Conservation (phyloP, 2,329 filamentous ascomycete genomes). For the Conoideocrella luteorostrata region DNA sequence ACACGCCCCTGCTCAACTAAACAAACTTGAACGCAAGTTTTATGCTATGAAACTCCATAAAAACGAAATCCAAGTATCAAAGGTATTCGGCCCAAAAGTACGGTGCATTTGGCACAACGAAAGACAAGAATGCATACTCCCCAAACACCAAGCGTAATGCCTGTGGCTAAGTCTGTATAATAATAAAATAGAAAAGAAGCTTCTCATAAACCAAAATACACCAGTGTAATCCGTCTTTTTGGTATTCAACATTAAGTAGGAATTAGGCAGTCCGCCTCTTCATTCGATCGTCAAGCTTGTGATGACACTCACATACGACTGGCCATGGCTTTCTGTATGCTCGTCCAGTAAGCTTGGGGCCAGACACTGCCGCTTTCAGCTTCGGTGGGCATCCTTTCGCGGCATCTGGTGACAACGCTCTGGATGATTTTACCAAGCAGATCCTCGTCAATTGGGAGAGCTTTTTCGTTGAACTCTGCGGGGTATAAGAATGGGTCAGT, state of each 20-base stretch:
- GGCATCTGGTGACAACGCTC: slow-evolving; percentile 54
- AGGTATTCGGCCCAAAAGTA: background rate
- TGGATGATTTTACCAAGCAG: slow-evolving; percentile 55
- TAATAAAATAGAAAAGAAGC: slow-evolving; percentile 6
- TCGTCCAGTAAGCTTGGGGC: slow-evolving; percentile 57
- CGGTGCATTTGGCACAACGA: slow-evolving; percentile 15
- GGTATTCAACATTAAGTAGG: background rate
- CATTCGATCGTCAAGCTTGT: too few relatives aligned
- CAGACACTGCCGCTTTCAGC: slow-evolving; percentile 48
- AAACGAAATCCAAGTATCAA: background rate
- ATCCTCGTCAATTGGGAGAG: slow-evolving; percentile 56
- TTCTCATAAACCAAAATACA: slow-evolving; percentile 24
- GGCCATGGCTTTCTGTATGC: slow-evolving; percentile 46
- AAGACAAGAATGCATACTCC: slow-evolving; percentile 17
- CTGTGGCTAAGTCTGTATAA: slow-evolving; percentile 7
- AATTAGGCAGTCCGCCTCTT: too few relatives aligned
- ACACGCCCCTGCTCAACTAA: background rate
- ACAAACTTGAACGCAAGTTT: slow-evolving; percentile 2
- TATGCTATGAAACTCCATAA: slow-evolving; percentile 10
- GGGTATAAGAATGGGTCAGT: slow-evolving; percentile 61
- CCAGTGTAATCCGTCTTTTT: background rate
- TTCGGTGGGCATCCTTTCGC: slow-evolving; percentile 52
- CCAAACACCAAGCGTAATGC: background rate
- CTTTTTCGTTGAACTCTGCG: slow-evolving; percentile 45
- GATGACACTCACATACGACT: slow-evolving; percentile 21